phyloP scores from a whole-genome alignment of 768 basidiomycete genomes.

The Obba rivulosa region DNA sequence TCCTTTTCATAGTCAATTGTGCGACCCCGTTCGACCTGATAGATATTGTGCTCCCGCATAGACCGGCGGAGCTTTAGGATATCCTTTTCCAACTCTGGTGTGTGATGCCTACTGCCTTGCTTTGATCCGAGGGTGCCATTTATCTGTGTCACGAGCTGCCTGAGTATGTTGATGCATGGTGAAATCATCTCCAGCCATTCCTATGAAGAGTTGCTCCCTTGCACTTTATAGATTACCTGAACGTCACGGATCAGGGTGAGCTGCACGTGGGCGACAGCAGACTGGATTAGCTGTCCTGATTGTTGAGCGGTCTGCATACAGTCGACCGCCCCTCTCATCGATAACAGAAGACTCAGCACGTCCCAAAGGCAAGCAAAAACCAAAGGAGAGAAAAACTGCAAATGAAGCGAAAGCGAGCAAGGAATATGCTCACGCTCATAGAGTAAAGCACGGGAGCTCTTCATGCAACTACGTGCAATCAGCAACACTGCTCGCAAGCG shows the following conservation, averaged over 20 bases:
- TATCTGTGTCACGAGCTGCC: constrained; percentile 20
- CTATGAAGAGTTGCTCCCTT: constrained; percentile 30
- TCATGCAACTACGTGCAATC: too few species aligned
- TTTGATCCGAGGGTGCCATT: constrained; percentile 21
- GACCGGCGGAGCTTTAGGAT: constrained; percentile 22
- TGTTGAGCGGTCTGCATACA: constrained; percentile 5
- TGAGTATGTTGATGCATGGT: constrained; percentile 25
- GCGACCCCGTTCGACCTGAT: constrained; percentile 14
- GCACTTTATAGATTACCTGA: constrained; percentile 26
- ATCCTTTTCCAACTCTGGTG: constrained; percentile 24
- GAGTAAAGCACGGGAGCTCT: too few species aligned
- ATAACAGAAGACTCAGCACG: too few species aligned
- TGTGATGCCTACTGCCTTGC: constrained; percentile 27
- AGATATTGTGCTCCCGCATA: constrained; percentile 18
- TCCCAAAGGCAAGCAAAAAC: too few species aligned
- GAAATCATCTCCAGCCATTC: constrained; percentile 28
- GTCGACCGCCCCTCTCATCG: too few species aligned
- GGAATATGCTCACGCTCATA: too few species aligned
- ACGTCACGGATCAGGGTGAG: constrained; percentile 30
- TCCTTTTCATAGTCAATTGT: constrained; percentile 16
- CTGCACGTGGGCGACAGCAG: constrained; percentile 15
- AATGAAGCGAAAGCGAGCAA: too few species aligned
- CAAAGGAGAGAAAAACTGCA: too few species aligned
- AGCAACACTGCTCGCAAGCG: too few species aligned
- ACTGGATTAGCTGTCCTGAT: constrained; percentile 5